These are phyloP conservation scores for Fonsecaea pedrosoi DNA, from an alignment of 2,329 filamentous ascomycete species.

Conservation along the genomic window DNA sequence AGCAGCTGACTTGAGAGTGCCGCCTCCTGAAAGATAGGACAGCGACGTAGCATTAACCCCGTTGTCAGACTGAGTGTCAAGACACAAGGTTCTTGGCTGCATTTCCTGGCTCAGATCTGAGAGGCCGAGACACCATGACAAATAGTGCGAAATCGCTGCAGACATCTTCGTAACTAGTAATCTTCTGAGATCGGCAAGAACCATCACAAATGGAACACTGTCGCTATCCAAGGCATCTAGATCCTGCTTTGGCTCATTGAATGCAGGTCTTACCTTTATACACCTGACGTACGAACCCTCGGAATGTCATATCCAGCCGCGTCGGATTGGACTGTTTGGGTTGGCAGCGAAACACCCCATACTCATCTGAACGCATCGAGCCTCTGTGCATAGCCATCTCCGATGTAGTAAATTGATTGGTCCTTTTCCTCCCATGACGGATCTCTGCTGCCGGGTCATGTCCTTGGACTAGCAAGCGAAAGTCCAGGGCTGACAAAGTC, in stretches of 20 bases:
- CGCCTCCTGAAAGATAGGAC: background rate
- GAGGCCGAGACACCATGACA: slow-evolving; percentile 1
- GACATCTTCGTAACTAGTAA: background rate
- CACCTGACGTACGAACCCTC: background rate
- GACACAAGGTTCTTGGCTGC: background rate
- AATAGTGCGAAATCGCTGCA: background rate
- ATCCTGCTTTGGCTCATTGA: background rate
- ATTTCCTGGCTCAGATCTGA: background rate
- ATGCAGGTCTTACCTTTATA: background rate
- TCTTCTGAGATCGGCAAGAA: background rate
- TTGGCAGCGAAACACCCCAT: too few relatives aligned
- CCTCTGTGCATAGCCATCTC: too few relatives aligned
- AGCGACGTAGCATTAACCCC: background rate
- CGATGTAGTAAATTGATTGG: too few relatives aligned
- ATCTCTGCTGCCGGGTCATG: background rate
- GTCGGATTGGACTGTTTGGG: background rate
- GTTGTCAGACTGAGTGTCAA: background rate
- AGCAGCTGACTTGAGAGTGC: background rate
- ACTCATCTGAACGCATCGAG: too few relatives aligned
- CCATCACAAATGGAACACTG: background rate
- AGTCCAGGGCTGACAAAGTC: background rate
- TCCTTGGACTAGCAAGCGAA: background rate
- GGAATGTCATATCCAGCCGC: background rate
- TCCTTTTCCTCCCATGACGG: too few relatives aligned
- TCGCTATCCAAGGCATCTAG: background rate